A percentile compares a stretch with the other conserved stretches of the same genome.
Conservation (phyloP, 805 yeast genomes). For the Hanseniaspora lachancei region DNA sequence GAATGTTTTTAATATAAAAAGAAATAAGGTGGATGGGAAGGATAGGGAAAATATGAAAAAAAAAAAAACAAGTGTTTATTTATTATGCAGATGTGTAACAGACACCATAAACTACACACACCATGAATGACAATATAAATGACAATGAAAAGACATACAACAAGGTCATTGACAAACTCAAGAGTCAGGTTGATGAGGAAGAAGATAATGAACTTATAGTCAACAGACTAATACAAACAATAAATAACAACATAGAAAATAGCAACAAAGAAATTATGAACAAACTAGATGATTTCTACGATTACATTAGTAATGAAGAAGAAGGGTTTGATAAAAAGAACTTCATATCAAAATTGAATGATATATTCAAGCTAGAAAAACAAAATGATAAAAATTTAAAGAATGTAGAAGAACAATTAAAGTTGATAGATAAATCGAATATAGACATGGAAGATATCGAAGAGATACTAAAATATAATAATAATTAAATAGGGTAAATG, state of each 20-base stretch:
- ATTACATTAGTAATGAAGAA: background rate
- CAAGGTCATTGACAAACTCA: background rate
- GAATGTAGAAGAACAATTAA: background rate
- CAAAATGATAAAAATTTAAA: background rate
- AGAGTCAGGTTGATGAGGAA: background rate
- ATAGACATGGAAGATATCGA: background rate
- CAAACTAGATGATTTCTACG: background rate
- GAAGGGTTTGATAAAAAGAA: background rate
- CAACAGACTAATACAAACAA: background rate
- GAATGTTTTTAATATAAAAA: background rate
- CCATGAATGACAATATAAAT: background rate
- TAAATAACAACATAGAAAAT: background rate
- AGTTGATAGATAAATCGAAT: background rate
- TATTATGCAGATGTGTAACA: no score
- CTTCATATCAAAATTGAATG: background rate
- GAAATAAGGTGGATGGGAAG: background rate
- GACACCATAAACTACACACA: no score
- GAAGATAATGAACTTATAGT: background rate
- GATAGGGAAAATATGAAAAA: background rate
- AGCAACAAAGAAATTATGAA: background rate
- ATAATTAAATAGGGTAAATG: slow-evolving; percentile 33
- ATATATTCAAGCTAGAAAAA: slow-evolving; percentile 2
- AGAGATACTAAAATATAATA: background rate
- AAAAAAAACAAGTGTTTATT: background rate
- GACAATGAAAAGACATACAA: background rate